A percentile compares a stretch with the other conserved stretches of the same genome.
Conservation (phyloP, 371 early-diverging fungal genomes). For the Mortierella sp. region DNA sequence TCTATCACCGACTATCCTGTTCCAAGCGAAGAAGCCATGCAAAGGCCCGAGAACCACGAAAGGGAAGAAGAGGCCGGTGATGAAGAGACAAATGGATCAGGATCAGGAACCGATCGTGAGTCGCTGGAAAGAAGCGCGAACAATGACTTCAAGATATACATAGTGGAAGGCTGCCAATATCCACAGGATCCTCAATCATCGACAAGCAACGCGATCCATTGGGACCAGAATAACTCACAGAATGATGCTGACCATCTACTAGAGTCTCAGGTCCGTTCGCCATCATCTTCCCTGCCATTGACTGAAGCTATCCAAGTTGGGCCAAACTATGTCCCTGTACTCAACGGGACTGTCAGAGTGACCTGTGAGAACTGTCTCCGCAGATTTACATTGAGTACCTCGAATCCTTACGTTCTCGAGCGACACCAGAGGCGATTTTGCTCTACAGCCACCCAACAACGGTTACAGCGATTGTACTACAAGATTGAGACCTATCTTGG, state of each 20-base stretch:
- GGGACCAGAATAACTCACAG: too few relatives aligned
- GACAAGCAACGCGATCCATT: too few relatives aligned
- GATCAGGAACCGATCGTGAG: too few relatives aligned
- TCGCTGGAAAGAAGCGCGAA: too few relatives aligned
- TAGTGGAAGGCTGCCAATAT: too few relatives aligned
- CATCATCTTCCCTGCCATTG: background rate
- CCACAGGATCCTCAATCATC: too few relatives aligned
- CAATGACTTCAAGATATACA: too few relatives aligned
- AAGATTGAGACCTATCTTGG: background rate
- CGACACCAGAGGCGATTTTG: slow-evolving; percentile 8
- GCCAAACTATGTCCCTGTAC: background rate
- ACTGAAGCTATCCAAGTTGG: background rate
- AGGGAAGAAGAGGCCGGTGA: too few relatives aligned
- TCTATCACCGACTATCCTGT: background rate
- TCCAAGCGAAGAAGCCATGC: background rate
- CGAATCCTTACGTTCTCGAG: background rate
- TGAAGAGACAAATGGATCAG: too few relatives aligned
- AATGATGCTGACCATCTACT: too few relatives aligned
- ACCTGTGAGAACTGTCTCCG: slow-evolving; percentile 11
- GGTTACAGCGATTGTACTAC: background rate
- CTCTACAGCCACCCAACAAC: background rate
- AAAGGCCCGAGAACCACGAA: background rate
- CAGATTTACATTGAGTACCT: background rate
- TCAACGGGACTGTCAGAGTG: background rate
- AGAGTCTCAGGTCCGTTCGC: too few relatives aligned